A percentile compares a stretch with the other conserved stretches of the same genome.
These are phyloP conservation scores for Nigrospora oryzae DNA, from an alignment of 2,329 filamentous ascomycete genomes.

Conservation along the genomic window DNA sequence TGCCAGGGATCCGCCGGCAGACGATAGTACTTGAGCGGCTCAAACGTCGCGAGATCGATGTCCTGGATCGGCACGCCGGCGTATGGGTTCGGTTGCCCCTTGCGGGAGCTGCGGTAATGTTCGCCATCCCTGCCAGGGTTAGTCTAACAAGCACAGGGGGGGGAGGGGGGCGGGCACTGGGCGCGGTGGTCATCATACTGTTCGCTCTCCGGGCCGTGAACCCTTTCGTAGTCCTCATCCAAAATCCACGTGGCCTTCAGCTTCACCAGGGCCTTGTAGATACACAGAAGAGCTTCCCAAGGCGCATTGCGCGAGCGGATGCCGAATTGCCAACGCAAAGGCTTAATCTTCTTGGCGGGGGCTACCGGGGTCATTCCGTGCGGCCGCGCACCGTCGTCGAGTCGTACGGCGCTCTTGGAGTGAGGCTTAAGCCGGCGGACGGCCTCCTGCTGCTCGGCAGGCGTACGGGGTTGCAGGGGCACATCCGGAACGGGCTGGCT, in stretches of 20 bases:
- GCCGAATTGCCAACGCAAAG: constrained; percentile 94
- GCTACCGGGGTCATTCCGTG: constrained; percentile 57
- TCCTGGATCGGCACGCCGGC: constrained; percentile 16
- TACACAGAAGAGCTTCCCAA: constrained; percentile 87
- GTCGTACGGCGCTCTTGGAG: constrained; percentile 58
- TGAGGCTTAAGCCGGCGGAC: constrained; percentile 79
- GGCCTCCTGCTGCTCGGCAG: constrained; percentile 74
- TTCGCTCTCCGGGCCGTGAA: constrained; percentile 34
- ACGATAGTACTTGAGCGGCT: constrained; percentile 59
- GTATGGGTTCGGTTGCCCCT: constrained; percentile 14
- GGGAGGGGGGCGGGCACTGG: too few species aligned
- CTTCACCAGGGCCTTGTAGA: constrained; percentile 84
- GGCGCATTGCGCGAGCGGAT: constrained; percentile 92
- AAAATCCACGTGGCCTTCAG: constrained; percentile 83
- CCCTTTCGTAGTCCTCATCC: constrained; percentile 49
- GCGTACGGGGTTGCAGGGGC: constrained; percentile 42
- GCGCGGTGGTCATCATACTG: constrained; percentile 21
- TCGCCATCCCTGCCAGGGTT: constrained; percentile 3
- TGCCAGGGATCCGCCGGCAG: constrained; percentile 95
- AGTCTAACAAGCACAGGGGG: constrained; percentile 1
- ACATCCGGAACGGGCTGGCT: constrained; percentile 39
- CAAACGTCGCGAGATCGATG: constrained; percentile 28
- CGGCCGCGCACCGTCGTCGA: constrained; percentile 57
- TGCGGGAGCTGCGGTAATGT: constrained; percentile 11
- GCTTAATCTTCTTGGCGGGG: constrained; percentile 59